Percentiles rank a stretch among this genome's conserved stretches.
phyloP scores from a whole-genome alignment of 1,139 yeast genomes.

The Yamadazyma sp. region DNA sequence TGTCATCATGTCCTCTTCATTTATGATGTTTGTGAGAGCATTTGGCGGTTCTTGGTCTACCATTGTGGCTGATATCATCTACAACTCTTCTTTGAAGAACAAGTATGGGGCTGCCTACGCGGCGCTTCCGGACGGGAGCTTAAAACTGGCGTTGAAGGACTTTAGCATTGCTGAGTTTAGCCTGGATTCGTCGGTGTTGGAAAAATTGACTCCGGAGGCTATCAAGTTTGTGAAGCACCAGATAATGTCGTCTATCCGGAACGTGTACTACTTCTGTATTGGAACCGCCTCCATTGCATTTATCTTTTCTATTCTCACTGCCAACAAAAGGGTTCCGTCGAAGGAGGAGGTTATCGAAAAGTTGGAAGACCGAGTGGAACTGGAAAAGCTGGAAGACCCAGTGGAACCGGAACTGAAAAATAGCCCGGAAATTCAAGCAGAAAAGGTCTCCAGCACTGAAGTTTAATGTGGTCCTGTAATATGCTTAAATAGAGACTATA shows the following conservation, averaged over 20 bases:
- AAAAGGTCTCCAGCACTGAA: too few species aligned
- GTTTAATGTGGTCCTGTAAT: too few species aligned
- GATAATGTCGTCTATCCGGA: slow-evolving; percentile 30
- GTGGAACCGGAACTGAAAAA: background rate
- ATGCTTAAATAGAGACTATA: too few species aligned
- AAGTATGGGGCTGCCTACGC: slow-evolving; percentile 17
- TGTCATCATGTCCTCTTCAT: slow-evolving; percentile 36
- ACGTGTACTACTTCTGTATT: slow-evolving; percentile 32
- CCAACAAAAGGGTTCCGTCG: slow-evolving; percentile 31
- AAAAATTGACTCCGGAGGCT: slow-evolving; percentile 24
- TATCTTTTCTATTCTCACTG: slow-evolving; percentile 23
- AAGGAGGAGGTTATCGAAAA: slow-evolving; percentile 1
- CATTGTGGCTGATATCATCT: slow-evolving; percentile 34
- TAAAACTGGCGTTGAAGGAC: slow-evolving; percentile 20
- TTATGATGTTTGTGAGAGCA: slow-evolving; percentile 30
- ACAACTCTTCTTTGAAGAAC: slow-evolving; percentile 29
- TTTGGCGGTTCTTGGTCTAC: slow-evolving; percentile 33
- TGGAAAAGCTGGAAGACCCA: background rate
- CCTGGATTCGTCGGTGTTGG: slow-evolving; percentile 21
- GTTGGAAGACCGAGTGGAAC: slow-evolving; percentile 4
- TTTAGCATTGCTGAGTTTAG: slow-evolving; percentile 18
- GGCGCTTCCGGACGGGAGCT: slow-evolving; percentile 16
- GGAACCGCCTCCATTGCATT: slow-evolving; percentile 26
- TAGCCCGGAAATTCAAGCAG: background rate
- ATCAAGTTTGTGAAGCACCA: slow-evolving; percentile 25